Conservation (phyloP, 306 rosid genomes). For the Fragaria ananassa region DNA sequence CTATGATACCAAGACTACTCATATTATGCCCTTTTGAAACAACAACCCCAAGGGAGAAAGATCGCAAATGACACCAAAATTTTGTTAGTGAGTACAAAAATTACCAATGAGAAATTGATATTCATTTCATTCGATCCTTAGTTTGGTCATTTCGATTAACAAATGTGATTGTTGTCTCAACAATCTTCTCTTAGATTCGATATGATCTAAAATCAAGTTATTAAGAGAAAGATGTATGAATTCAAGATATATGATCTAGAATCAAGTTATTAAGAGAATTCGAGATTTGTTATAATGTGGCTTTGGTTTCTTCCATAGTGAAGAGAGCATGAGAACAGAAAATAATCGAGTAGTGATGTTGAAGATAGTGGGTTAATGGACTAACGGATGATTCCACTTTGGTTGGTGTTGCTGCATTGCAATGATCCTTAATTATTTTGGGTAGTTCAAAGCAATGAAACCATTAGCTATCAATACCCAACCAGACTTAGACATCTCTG, state of each 20-base stretch:
- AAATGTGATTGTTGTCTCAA: not conserved
- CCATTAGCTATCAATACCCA: not conserved
- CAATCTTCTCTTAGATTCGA: not conserved
- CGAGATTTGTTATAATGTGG: not conserved
- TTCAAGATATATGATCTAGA: too few relatives aligned
- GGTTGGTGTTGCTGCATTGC: constrained; percentile 5
- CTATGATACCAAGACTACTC: constrained; percentile 82
- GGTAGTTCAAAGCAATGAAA: not conserved
- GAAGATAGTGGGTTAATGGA: not conserved
- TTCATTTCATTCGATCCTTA: constrained; percentile 27
- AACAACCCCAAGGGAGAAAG: not conserved
- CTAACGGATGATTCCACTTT: constrained; percentile 8
- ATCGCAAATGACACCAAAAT: constrained; percentile 55
- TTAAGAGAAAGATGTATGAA: too few relatives aligned
- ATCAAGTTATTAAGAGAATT: not conserved
- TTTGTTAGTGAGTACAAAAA: constrained; percentile 59
- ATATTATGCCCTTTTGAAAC: constrained; percentile 82
- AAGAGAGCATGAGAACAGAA: not conserved
- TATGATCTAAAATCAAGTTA: not conserved
- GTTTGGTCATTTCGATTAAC: not conserved
- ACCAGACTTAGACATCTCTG: not conserved
- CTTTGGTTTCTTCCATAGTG: not conserved
- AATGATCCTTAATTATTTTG: not conserved
- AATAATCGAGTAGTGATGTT: not conserved
- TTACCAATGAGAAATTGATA: constrained; percentile 23